phyloP scores from a whole-genome alignment of 1,284 basidiomycete genomes.

The Kwoniella shivajii region DNA sequence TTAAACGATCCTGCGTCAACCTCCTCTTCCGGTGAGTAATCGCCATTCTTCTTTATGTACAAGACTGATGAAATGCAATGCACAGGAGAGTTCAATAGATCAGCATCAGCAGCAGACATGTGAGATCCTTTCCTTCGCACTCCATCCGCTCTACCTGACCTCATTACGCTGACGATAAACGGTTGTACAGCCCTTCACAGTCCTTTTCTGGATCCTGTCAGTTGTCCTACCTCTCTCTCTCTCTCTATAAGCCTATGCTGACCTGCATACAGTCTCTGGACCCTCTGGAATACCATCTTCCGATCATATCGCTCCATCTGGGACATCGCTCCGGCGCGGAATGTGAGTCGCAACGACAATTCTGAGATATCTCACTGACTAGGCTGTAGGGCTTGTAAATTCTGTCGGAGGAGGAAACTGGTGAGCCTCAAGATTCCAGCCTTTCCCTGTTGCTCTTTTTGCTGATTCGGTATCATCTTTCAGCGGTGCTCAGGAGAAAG shows the following conservation, averaged over 20 bases:
- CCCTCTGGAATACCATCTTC: slow-evolving; percentile 5
- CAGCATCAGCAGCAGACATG: neutral
- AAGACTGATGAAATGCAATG: neutral
- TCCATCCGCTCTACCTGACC: neutral
- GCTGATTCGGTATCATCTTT: too few species aligned
- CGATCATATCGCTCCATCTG: slow-evolving; percentile 14
- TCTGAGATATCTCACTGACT: too few species aligned
- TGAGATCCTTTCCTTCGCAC: neutral
- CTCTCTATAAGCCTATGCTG: neutral
- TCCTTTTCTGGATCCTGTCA: neutral
- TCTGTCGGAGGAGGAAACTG: slow-evolving; percentile 46
- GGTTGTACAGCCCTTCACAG: neutral
- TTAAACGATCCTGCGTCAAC: neutral
- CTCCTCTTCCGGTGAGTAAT: neutral
- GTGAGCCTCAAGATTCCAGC: slow-evolving; percentile 30
- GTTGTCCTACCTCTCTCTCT: neutral
- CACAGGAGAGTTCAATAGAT: neutral
- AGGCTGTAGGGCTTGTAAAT: slow-evolving; percentile 40
- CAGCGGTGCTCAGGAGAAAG: slow-evolving; percentile 43
- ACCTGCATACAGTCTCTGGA: neutral
- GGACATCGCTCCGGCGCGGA: slow-evolving; percentile 17
- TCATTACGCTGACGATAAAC: neutral
- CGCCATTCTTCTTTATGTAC: neutral
- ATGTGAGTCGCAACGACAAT: slow-evolving; percentile 9
- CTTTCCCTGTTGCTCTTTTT: too few species aligned